Evolutionary conservation across 768 basidiomycete species (phyloP), one percentile per base, ranked within the genome.

Genomic region (Pleurotus djamor): DNA sequence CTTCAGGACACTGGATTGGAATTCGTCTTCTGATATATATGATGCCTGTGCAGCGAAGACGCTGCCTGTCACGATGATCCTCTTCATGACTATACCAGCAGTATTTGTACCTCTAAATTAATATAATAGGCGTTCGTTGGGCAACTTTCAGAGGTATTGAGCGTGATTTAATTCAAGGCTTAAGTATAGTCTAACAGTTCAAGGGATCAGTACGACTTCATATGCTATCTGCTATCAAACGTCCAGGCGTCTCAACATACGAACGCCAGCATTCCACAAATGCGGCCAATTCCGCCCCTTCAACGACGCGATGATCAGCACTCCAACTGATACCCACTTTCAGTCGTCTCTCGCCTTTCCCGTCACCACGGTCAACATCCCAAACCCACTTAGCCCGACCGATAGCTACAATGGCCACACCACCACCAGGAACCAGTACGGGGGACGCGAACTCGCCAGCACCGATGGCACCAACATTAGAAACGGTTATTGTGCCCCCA

Each of bases 241-340:
- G 77, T 69, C 80, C 83, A 2, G 94, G 94, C 1, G 73, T 69
- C 73, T 94, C 92, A 13, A 94, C 89, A 78, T 85, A 92, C 13
- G 72, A 76, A 61, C 92, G 83, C 93, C 93, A 96, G 45, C 79
- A 77, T 75, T 94, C 92, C 61, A 93, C 89, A 69, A 96, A 93
- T 63, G 90, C 92, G 56, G 90, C 92, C 61, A 96, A 69, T 74
- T 96, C 93, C 1, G 92, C 93, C 4, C 93, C 93, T 68, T 96
- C 93, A 8, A 94, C 85, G 5, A 96, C 85, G 13, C 93, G 75
- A 72, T 96, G 94, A 64, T 96, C 93, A 50, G 89, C 93, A 61
- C 85, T 86, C 91, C 93, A 95, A 62, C 88, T 91, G 4, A 93
- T 76, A 8, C 82, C 82, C 41, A 88, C 69, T 73, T 82, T 82